Evolutionary conservation across 148 eudicot species (phyloP).

Genomic region (Rheum nobile): DNA sequence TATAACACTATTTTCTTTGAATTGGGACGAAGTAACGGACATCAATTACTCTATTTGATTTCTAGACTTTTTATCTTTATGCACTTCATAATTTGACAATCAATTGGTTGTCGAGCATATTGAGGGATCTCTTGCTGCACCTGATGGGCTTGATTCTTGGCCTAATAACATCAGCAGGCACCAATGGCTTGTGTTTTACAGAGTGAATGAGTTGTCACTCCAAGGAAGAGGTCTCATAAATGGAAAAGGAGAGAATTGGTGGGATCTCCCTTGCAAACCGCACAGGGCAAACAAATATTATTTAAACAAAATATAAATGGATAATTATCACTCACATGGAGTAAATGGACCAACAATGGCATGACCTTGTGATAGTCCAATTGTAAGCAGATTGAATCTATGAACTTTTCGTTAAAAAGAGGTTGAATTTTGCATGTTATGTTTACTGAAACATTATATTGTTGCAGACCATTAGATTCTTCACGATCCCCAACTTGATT

Average conservation of each 20-base stretch:
- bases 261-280: slow-evolving; percentile 91
- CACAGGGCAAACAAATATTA: no score
- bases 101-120: slow-evolving; percentile 22
- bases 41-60: no score
- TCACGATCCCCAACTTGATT: slow-evolving; percentile 60
- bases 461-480: slow-evolving; percentile 68
- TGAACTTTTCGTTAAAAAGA: background rate
- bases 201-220: slow-evolving; percentile 43
- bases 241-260: slow-evolving; percentile 82
- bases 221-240: slow-evolving; percentile 73
- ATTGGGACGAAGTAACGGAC: no score
- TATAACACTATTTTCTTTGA: no score
- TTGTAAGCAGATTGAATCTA: slow-evolving; percentile 31
- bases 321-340: slow-evolving; percentile 26
- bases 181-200: slow-evolving; percentile 82
- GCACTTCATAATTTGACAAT: background rate
- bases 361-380: slow-evolving; percentile 82
- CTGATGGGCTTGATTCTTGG: slow-evolving; percentile 85
- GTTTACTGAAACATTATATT: background rate
- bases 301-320: background rate
- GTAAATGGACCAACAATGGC: slow-evolving; percentile 47
- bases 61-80: no score
- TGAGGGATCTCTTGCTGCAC: slow-evolving; percentile 69
- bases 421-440: background rate
- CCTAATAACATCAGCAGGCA: slow-evolving; percentile 40